A percentile compares a stretch with the other conserved stretches of the same genome.
Evolutionary conservation across 2,329 filamentous ascomycete species (phyloP).

Genomic region (Fusarium sp.): DNA sequence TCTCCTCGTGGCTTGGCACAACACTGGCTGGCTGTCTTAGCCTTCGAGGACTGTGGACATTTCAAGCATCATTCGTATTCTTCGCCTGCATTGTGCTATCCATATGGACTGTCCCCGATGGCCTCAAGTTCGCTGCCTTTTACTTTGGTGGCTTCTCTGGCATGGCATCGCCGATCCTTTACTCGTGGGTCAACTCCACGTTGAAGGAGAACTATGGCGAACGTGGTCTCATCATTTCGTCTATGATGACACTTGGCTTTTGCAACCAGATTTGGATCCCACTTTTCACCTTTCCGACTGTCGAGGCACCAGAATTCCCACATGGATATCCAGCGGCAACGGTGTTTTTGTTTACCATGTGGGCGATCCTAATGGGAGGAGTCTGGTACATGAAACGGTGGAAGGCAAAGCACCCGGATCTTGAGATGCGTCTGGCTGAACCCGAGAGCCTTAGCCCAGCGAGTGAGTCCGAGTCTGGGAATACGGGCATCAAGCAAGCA

Average conservation of each 20-base stretch:
- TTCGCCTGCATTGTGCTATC: background rate
- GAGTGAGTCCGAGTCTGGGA: fast-evolving
- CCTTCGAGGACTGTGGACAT: background rate
- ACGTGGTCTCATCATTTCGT: background rate
- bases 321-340: background rate
- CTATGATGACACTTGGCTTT: conserved; percentile 4
- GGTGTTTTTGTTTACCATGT: background rate
- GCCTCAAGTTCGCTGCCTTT: background rate
- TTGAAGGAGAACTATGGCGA: background rate
- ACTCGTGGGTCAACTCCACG: background rate
- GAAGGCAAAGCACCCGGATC: background rate
- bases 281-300: background rate
- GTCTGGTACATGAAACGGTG: conserved; percentile 5
- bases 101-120: background rate
- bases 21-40: background rate
- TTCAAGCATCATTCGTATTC: background rate
- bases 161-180: background rate
- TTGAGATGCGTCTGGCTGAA: background rate
- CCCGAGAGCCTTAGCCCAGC: fast-evolving
- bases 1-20: background rate
- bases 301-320: background rate
- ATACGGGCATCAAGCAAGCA: background rate
- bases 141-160: conserved; percentile 5
- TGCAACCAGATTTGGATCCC: conserved; percentile 12
- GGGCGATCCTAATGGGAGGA: background rate